phyloP scores from a whole-genome alignment of 2,329 filamentous ascomycete genomes.

The Fusarium sororula region DNA sequence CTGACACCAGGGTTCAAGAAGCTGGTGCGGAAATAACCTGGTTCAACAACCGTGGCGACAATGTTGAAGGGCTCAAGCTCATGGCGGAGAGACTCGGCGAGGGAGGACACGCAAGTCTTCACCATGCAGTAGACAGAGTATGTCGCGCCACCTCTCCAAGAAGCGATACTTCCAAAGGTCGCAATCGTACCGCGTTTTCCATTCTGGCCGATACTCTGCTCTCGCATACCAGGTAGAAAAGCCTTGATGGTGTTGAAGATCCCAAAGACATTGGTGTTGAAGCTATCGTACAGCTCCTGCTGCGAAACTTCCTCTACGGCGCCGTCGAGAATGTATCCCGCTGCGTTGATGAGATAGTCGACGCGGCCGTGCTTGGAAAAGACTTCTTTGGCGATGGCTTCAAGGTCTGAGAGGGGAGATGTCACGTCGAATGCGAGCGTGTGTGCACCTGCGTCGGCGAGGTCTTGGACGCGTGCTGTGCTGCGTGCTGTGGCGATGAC shows the following conservation, averaged over 20 bases:
- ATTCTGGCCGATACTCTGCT: constrained; percentile 41
- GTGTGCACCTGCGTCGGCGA: constrained; percentile 54
- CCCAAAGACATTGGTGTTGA: constrained; percentile 65
- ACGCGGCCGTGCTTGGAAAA: constrained; percentile 50
- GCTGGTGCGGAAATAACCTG: constrained; percentile 62
- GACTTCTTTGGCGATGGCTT: constrained; percentile 47
- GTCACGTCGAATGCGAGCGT: constrained; percentile 59
- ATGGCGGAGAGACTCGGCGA: constrained; percentile 54
- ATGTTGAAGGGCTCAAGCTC: constrained; percentile 60
- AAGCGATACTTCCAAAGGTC: constrained; percentile 58
- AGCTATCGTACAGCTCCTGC: constrained; percentile 50
- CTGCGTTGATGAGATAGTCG: constrained; percentile 60
- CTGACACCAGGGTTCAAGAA: constrained; percentile 53
- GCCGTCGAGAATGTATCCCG: constrained; percentile 56
- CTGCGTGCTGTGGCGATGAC: constrained; percentile 62
- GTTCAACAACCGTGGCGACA: constrained; percentile 55
- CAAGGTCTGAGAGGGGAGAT: constrained; percentile 48
- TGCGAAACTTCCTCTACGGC: constrained; percentile 52
- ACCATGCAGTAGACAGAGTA: constrained; percentile 54
- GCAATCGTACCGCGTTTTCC: constrained; percentile 47
- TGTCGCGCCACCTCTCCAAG: constrained; percentile 51
- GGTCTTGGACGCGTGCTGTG: constrained; percentile 50
- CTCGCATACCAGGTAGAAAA: constrained; percentile 58
- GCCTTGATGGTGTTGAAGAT: constrained; percentile 58
- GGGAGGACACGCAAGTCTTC: constrained; percentile 57